Base-by-base conservation (phyloP, 129 eudicot species). In the Calendula officinalis region DNA sequence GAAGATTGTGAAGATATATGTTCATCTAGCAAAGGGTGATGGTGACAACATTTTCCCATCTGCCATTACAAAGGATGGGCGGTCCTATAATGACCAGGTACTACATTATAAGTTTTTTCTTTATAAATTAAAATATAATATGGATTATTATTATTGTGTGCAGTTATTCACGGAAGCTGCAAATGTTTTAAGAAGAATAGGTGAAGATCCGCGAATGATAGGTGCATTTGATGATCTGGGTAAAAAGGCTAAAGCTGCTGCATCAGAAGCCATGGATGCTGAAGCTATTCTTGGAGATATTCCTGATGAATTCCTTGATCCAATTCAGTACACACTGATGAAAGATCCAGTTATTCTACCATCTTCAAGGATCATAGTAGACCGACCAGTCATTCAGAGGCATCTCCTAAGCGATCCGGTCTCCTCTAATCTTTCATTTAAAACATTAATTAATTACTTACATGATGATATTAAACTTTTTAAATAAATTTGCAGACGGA, bases 51-150 rank as follows among this genome's bases (percentile, higher is more conserved):
- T 88, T 57, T 92, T 92, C 48, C 91, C 98, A 35, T 76, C 86
- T 66, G 95, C 98, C 59, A 88, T 92, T 68, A 85, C 83, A 53
- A 92, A 67, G 79, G 98, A 92, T 77, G 98, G 98, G 35, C 88
- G 98, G 62, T 92, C 98, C 46, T 92, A 88, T 67, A 92, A 85
- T 37, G 98, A 92, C 51, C 95, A 88, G 96, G 98, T 92, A 69
- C 74, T 22, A 22, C 30, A 83, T 75, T 69, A 7, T 42, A 11
- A 49, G 10, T 9, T 50, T 45, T 38, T 60, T 30, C 52, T 12
- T 4, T 54, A 13, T 16, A 64, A 64, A 56, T 54, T 13, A 11
- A 44, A 17, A 32, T 16, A 15, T 32, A 1, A 2, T 60, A 11
- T 53, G 50, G 12, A 3, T 10, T 62, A 62, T 15, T 69, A 63